Evolutionary conservation across 177 flowering plant genomes (phyloP).

Genomic region (Vitis hybrid): DNA sequence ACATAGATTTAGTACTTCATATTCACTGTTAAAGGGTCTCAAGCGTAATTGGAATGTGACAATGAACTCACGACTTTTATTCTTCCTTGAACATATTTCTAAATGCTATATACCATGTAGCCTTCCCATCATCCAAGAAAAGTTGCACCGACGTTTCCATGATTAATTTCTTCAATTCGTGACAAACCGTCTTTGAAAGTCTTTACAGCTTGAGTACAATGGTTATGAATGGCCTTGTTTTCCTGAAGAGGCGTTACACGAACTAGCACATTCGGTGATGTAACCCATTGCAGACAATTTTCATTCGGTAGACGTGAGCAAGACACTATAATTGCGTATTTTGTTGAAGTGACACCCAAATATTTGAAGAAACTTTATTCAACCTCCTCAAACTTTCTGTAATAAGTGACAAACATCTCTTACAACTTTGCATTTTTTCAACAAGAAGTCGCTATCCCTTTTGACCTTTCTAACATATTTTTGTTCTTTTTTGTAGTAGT

Average conservation of each 20-base stretch:
- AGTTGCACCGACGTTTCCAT: too few relatives aligned
- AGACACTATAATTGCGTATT: neutral
- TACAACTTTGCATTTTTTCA: neutral
- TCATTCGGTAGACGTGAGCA: neutral
- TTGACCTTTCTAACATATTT: conserved; percentile 4
- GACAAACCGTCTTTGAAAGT: too few relatives aligned
- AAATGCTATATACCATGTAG: too few relatives aligned
- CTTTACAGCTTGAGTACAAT: too few relatives aligned
- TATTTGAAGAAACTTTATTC: neutral
- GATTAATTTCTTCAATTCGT: too few relatives aligned
- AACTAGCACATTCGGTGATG: too few relatives aligned
- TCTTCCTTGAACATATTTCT: too few relatives aligned
- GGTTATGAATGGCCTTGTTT: too few relatives aligned
- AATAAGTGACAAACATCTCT: neutral
- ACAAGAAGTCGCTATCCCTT: conserved; percentile 6
- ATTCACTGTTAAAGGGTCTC: neutral
- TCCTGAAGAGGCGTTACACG: too few relatives aligned
- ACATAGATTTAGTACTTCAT: neutral
- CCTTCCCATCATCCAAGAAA: too few relatives aligned
- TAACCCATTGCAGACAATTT: neutral
- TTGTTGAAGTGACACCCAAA: conserved; percentile 13
- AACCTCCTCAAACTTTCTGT: neutral
- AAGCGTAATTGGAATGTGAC: too few relatives aligned
- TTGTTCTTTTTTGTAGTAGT: neutral
- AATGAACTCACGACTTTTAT: too few relatives aligned